Evolutionary conservation across 2,329 filamentous ascomycete species (phyloP).

Genomic region (Pseudopithomyces maydicus): DNA sequence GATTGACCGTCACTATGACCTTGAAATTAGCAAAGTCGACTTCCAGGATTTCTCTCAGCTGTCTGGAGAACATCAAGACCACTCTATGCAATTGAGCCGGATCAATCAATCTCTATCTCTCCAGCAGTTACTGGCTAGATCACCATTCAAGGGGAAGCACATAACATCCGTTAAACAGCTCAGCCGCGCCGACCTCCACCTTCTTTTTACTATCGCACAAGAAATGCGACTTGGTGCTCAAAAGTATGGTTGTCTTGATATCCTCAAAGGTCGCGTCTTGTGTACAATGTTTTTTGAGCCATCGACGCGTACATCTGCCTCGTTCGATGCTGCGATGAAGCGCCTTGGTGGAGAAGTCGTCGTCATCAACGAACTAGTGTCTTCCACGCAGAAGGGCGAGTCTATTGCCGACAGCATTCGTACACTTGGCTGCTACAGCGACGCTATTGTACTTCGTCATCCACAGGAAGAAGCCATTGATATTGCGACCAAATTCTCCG

Average conservation of each 20-base stretch:
- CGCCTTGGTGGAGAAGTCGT: constrained; percentile 89
- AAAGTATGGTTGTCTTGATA: constrained; percentile 84
- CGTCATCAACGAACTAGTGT: constrained; percentile 78
- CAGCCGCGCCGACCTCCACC: constrained; percentile 82
- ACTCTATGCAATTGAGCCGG: constrained; percentile 52
- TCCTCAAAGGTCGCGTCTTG: constrained; percentile 84
- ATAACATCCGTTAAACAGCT: constrained; percentile 93
- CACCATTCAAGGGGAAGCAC: constrained; percentile 86
- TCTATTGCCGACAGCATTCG: constrained; percentile 90
- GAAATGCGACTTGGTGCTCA: constrained; percentile 97
- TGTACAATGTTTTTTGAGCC: constrained; percentile 98
- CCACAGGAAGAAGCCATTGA: constrained; percentile 81
- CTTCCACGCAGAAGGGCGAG: constrained; percentile 93
- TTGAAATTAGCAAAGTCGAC: constrained; percentile 82
- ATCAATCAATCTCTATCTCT: constrained; percentile 65
- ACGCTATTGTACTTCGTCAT: constrained; percentile 95
- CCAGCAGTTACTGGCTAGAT: constrained; percentile 74
- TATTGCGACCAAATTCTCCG: constrained; percentile 82
- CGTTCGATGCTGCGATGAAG: constrained; percentile 98
- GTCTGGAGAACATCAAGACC: constrained; percentile 37
- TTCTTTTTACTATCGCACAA: constrained; percentile 94
- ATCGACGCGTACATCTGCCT: constrained; percentile 91
- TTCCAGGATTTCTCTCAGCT: constrained; percentile 76
- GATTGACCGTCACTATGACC: constrained; percentile 83
- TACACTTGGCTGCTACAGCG: constrained; percentile 90